Percentiles rank a stretch among this genome's conserved stretches.
Evolutionary conservation across 1,139 yeast species (phyloP).

Genomic region (Yamadazyma trypodendri): DNA sequence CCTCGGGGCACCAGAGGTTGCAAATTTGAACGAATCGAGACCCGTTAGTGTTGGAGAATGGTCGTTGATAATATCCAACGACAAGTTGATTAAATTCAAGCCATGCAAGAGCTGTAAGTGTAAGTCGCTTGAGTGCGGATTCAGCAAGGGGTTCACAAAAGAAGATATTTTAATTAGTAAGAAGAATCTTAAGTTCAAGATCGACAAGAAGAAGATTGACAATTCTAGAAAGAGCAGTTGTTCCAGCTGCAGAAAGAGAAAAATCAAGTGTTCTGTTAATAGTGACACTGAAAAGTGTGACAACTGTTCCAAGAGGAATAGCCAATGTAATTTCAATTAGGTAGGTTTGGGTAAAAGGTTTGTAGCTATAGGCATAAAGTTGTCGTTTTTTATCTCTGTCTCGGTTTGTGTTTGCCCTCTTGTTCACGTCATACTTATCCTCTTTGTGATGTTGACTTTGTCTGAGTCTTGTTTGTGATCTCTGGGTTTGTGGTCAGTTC

Average conservation of each 20-base stretch:
- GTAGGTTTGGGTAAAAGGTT: neutral
- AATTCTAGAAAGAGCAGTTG: conserved; percentile 33
- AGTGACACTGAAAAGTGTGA: conserved; percentile 33
- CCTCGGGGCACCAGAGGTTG: conserved; percentile 10
- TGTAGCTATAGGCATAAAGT: neutral
- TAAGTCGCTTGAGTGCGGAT: conserved; percentile 46
- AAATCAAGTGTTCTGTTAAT: conserved; percentile 36
- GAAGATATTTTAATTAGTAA: conserved; percentile 45
- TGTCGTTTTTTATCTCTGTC: neutral
- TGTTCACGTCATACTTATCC: no score
- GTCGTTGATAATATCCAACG: conserved; percentile 22
- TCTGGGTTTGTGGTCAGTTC: neutral
- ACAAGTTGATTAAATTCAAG: conserved; percentile 47
- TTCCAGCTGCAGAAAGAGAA: conserved; percentile 36
- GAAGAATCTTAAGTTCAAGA: conserved; percentile 14
- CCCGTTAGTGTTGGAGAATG: conserved; percentile 8
- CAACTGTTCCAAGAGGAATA: conserved; percentile 36
- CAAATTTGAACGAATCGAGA: conserved; percentile 5
- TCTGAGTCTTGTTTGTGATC: no score
- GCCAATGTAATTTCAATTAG: conserved; percentile 31
- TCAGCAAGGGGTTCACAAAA: conserved; percentile 60
- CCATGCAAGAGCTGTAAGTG: conserved; percentile 49
- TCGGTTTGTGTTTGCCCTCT: no score
- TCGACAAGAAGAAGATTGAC: conserved; percentile 13
- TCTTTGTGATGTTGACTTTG: no score